Percentiles rank a stretch among this genome's conserved stretches.
These are phyloP conservation scores for Orbilia oligospora DNA, from an alignment of 2,329 filamentous ascomycete genomes.

Conservation along the genomic window DNA sequence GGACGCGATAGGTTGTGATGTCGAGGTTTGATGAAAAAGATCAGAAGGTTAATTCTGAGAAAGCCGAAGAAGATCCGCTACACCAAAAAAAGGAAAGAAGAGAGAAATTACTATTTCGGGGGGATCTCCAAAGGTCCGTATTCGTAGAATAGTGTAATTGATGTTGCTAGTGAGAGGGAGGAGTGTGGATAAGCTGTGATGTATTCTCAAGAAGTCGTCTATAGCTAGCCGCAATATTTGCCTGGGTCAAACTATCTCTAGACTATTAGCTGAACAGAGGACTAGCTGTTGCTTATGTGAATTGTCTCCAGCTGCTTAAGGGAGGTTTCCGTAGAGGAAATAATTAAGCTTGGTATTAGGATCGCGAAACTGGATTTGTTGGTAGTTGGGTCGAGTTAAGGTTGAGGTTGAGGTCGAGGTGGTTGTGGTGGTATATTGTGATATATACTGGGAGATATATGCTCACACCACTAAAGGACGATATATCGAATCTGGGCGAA, in stretches of 20 bases:
- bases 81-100: background rate
- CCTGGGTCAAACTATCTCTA: constrained; percentile 8
- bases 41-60: background rate
- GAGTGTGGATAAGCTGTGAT: constrained; percentile 3
- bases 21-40: background rate
- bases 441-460: constrained; percentile 37
- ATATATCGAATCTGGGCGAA: constrained; percentile 19
- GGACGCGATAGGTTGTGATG: background rate
- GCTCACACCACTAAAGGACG: constrained; percentile 30
- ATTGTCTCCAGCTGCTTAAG: constrained; percentile 1
- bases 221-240: constrained; percentile 1
- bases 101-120: background rate
- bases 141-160: background rate
- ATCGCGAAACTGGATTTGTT: background rate
- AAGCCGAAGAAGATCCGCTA: constrained; percentile 18
- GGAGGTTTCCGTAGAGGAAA: background rate
- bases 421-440: constrained; percentile 24
- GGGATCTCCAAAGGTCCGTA: background rate
- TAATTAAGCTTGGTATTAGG: background rate
- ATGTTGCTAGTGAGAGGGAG: background rate
- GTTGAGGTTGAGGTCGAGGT: constrained; percentile 7
- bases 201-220: constrained; percentile 12
- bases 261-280: constrained; percentile 19
- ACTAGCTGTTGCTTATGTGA: constrained; percentile 11
- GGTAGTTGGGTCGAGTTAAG: background rate